Conservation (phyloP, 495 filamentous ascomycete species). For the Cryomyces minteri region DNA sequence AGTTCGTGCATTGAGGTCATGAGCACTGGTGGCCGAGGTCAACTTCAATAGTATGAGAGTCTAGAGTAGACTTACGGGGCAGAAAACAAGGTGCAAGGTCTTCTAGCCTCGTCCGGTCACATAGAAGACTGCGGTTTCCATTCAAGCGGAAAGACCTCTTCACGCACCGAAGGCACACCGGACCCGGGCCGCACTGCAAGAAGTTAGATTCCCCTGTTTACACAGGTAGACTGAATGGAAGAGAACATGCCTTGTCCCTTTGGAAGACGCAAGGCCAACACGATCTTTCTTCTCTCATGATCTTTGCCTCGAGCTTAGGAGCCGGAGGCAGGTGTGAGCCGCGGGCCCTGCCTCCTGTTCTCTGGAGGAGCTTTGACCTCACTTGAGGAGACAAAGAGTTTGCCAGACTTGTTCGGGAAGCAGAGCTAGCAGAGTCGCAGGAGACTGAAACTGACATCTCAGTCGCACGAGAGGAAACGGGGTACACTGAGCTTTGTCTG, state of each 20-base stretch:
- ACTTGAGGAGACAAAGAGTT: neutral
- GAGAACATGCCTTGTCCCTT: conserved; percentile 14
- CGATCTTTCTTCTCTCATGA: conserved; percentile 16
- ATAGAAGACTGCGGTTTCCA: neutral
- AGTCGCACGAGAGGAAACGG: too few species aligned
- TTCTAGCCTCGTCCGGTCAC: neutral
- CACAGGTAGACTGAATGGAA: neutral
- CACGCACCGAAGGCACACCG: conserved; percentile 15
- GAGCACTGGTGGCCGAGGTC: conserved; percentile 1
- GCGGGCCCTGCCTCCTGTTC: conserved; percentile 10
- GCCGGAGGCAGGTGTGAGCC: conserved; percentile 11
- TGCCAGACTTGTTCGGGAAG: neutral
- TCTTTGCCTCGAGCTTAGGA: conserved; percentile 10
- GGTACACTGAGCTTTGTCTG: too few species aligned
- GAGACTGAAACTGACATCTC: neutral
- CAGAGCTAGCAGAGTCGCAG: neutral
- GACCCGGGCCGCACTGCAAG: conserved; percentile 14
- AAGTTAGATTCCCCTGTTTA: conserved; percentile 1
- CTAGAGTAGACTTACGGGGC: neutral
- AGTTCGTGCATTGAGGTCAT: conserved; percentile 19
- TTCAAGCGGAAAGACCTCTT: conserved; percentile 4
- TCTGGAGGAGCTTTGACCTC: neutral
- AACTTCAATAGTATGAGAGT: neutral
- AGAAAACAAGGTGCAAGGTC: neutral
- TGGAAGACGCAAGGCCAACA: conserved; percentile 21